Evolutionary conservation across 1,284 basidiomycete species (phyloP), one percentile per base, ranked within the genome.

Genomic region (Athelia psychrophila): DNA sequence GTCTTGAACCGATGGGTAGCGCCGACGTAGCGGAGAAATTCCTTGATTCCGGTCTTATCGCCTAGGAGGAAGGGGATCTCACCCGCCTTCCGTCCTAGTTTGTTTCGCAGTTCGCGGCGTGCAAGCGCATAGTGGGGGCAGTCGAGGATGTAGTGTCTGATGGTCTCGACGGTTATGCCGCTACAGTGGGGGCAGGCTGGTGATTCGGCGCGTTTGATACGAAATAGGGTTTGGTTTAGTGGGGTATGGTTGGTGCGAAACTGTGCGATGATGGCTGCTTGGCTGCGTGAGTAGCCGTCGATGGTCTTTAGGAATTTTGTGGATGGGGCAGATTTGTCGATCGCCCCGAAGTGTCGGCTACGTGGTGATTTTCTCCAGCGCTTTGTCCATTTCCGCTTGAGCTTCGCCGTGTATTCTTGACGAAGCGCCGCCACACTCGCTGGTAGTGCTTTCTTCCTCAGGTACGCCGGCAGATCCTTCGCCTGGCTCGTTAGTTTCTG

Each of bases 221-320:
- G 46, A 22, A 59, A 47, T 0, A 70, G 60, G 46, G 68, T 56
- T 0, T 53, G 6, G 23, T 64, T 56, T 4, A 70, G 62, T 0
- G 66, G 59, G 0, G 58, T 54, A 33, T 68, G 65, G 1, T 59
- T 58, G 0, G 65, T 62, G 8, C 60, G 58, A 0, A 70, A 60
- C 45, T 68, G 67, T 12, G 64, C 48, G 10, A 71, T 53, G 0
- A 64, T 24, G 27, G 44, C 54, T 10, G 58, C 54, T 0, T 63
- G 58, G 0, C 36, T 10, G 2, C 53, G 51, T 0, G 46, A 15
- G 3, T 57, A 51, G 2, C 48, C 20, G 6, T 18, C 10, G 1
- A 38, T 38, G 1, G 58, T 46, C 18, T 53, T 49, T 0, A 49
- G 50, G 44, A 51, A 54, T 4, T 38, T 27, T 0, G 20, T 18